phyloP scores from a whole-genome alignment of 306 rosid genomes.

The Quercus aquifolioides region DNA sequence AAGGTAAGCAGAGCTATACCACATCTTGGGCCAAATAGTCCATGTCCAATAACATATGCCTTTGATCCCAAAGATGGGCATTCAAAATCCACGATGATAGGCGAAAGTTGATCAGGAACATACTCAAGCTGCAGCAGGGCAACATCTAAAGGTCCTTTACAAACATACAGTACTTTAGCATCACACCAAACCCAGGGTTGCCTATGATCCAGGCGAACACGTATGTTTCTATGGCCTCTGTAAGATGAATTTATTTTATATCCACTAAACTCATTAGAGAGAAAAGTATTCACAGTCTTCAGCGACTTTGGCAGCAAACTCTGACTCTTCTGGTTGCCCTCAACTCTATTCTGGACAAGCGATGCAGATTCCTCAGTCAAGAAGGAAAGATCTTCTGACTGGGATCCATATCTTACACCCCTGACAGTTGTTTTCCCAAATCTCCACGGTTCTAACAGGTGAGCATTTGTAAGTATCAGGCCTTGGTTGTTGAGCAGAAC shows the following conservation, averaged over 20 bases:
- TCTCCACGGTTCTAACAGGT: slow-evolving; percentile 90
- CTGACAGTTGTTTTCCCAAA: slow-evolving; percentile 60
- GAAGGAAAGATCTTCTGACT: slow-evolving; percentile 24
- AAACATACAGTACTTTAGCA: slow-evolving; percentile 71
- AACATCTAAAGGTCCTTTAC: slow-evolving; percentile 92
- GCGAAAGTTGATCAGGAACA: slow-evolving; percentile 64
- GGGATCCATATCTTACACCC: slow-evolving; percentile 37
- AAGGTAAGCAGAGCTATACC: slow-evolving; percentile 44
- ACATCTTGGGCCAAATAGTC: slow-evolving; percentile 86
- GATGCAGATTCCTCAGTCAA: slow-evolving; percentile 26
- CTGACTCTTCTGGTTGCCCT: slow-evolving; percentile 29
- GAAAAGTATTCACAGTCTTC: slow-evolving; percentile 24
- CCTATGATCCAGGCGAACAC: slow-evolving; percentile 72
- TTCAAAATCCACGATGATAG: slow-evolving; percentile 53
- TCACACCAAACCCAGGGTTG: slow-evolving; percentile 79
- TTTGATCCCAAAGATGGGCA: slow-evolving; percentile 74
- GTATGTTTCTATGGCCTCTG: slow-evolving; percentile 47
- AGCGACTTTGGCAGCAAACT: slow-evolving; percentile 15
- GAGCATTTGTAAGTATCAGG: slow-evolving; percentile 92
- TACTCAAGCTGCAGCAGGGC: slow-evolving; percentile 77
- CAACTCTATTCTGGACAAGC: slow-evolving; percentile 22
- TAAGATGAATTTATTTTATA: slow-evolving; percentile 30
- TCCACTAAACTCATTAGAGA: slow-evolving; percentile 33
- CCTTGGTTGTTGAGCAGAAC: slow-evolving; percentile 73
- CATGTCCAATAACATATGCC: slow-evolving; percentile 84